Evolutionary conservation across 768 basidiomycete genomes (phyloP), one percentile per base, ranked within the genome.

Genomic region (Amanita fuliginea): DNA sequence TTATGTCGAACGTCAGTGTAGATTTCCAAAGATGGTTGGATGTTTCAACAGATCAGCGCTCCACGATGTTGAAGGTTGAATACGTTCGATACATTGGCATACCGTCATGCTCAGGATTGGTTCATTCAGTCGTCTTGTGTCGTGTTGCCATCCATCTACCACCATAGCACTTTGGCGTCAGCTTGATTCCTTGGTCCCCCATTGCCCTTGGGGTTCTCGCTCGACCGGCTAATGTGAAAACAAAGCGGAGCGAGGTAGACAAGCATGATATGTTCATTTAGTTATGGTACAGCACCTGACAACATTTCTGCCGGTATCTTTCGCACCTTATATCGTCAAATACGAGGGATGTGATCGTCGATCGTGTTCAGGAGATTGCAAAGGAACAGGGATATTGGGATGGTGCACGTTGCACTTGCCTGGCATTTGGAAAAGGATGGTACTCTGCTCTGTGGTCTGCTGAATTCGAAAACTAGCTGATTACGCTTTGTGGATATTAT

Each of bases 171-270:
- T 74, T 75, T 47, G 76, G 77, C 21, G 72, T 76, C 22, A 78
- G 77, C 0, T 62, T 69, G 22, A 79, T 80, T 46, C 77, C 78
- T 2, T 82, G 78, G 77, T 77, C 74, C 5, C 77, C 80, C 0
- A 64, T 81, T 18, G 77, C 71, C 1, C 66, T 75, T 5, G 80
- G 80, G 1, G 55, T 75, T 6, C 62, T 78, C n/a, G 69, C 74
- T 22, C 70, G 76, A 19, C 75, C 76, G 1, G 49, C 67, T 16
- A 53, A 53, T 4, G 63, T 68, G 40, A 60, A 67, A 45, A 40
- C 46, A 14, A 36, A 14, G 3, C 46, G 46, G 2, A 9, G 34
- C n/a, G 28, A 47, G 21, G 9, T 7, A n/a, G 46, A 47, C 14
- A 11, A 2, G 46, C 37, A 6, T 3, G 35, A 32, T 32, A 3